These are phyloP conservation scores for Chrysanthemum lavandulifolium DNA, from an alignment of 129 eudicot species.

Conservation along the genomic window DNA sequence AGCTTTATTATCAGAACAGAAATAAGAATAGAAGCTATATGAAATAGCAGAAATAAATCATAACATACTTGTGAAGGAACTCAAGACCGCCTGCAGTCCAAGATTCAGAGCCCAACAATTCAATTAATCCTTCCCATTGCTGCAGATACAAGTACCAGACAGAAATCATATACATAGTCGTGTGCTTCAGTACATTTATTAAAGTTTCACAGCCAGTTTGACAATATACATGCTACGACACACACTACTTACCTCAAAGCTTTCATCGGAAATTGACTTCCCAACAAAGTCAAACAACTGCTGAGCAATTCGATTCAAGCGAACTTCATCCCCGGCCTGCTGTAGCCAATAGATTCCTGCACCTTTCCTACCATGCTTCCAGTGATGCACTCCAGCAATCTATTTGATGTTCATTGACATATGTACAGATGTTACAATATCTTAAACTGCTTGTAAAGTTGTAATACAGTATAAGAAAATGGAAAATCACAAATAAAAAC, in stretches of 20 bases:
- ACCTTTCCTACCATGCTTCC: conserved; percentile 99
- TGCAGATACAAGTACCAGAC: conserved; percentile 28
- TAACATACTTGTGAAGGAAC: conserved; percentile 75
- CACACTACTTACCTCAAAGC: conserved; percentile 62
- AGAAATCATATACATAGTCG: neutral
- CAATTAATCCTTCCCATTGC: conserved; percentile 99
- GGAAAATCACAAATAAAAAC: conserved; percentile 33
- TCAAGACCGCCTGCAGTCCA: conserved; percentile 87
- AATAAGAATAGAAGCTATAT: neutral
- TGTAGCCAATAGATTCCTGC: conserved; percentile 95
- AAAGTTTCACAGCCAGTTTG: neutral
- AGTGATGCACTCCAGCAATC: conserved; percentile 93
- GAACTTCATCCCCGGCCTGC: conserved; percentile 87
- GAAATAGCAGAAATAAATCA: neutral
- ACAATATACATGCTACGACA: neutral
- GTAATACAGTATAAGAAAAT: neutral
- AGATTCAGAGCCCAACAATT: conserved; percentile 77
- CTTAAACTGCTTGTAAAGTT: neutral
- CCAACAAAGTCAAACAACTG: conserved; percentile 94
- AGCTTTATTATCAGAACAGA: conserved; percentile 9
- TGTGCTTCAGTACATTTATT: neutral
- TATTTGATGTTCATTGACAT: conserved; percentile 21
- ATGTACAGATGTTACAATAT: neutral
- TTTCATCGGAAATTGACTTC: conserved; percentile 81
- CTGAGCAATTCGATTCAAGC: conserved; percentile 76